phyloP scores from a whole-genome alignment of 108 stramenopile genomes.

The Cyclotella kingstonii region DNA sequence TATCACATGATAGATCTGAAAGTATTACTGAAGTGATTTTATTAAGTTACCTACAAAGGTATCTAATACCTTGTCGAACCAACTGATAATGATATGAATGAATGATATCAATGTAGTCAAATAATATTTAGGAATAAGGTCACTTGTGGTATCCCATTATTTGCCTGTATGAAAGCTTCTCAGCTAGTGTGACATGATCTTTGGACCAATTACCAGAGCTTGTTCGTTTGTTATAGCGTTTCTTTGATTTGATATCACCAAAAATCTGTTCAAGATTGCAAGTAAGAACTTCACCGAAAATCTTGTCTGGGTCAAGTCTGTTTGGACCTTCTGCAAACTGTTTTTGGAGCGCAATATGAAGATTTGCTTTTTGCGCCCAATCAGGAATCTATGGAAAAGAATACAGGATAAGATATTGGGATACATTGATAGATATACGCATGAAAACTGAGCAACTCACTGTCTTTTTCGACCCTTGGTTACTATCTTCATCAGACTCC shows the following conservation, averaged over 20 bases:
- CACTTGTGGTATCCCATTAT: slow-evolving; percentile 72
- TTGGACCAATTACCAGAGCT: slow-evolving; percentile 86
- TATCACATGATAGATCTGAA: no score
- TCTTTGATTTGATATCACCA: slow-evolving; percentile 57
- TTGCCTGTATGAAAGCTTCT: slow-evolving; percentile 82
- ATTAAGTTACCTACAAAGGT: no score
- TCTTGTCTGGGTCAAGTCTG: slow-evolving; percentile 80
- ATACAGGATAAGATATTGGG: background rate
- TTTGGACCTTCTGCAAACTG: slow-evolving; percentile 58
- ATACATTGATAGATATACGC: background rate
- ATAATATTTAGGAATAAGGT: background rate
- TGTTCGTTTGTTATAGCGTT: slow-evolving; percentile 71
- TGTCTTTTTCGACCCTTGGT: slow-evolving; percentile 56
- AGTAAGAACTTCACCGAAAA: slow-evolving; percentile 84
- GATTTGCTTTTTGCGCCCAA: slow-evolving; percentile 70
- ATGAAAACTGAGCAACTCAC: slow-evolving; percentile 12
- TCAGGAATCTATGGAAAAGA: slow-evolving; percentile 42
- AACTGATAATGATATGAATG: background rate
- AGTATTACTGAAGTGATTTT: no score
- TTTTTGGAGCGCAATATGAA: slow-evolving; percentile 66
- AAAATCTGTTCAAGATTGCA: slow-evolving; percentile 94
- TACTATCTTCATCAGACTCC: slow-evolving; percentile 57
- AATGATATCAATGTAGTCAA: background rate
- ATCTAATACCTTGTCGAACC: background rate
- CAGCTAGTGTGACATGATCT: slow-evolving; percentile 76